phyloP scores from a whole-genome alignment of 805 yeast species.

The Kuraishia floccosa region DNA sequence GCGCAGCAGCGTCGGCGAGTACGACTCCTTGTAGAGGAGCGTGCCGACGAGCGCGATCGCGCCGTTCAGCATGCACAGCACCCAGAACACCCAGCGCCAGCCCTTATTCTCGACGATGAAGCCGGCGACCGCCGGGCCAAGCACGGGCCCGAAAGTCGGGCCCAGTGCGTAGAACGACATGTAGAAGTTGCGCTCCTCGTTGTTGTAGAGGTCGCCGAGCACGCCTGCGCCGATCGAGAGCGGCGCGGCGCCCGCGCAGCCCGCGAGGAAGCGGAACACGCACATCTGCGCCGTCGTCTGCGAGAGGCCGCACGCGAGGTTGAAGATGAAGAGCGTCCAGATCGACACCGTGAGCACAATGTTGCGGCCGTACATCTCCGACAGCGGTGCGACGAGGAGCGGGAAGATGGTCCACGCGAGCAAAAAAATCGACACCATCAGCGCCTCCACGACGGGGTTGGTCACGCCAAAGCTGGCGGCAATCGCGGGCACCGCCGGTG shows the following conservation, averaged over 20 bases:
- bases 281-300: slow-evolving; percentile 43
- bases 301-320: slow-evolving; percentile 52
- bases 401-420: slow-evolving; percentile 65
- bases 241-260: slow-evolving; percentile 59
- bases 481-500: slow-evolving; percentile 47
- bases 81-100: slow-evolving; percentile 62
- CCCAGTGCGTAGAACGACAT: slow-evolving; percentile 57
- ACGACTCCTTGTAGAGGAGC: slow-evolving; percentile 42
- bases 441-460: slow-evolving; percentile 28
- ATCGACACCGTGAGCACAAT: slow-evolving; percentile 41
- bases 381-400: slow-evolving; percentile 51
- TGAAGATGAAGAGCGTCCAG: slow-evolving; percentile 35
- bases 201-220: slow-evolving; percentile 47
- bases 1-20: slow-evolving; percentile 39
- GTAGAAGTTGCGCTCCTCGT: slow-evolving; percentile 39
- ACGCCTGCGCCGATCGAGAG: slow-evolving; percentile 62
- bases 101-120: slow-evolving; percentile 35
- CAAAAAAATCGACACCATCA: slow-evolving; percentile 55
- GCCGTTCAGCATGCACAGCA: slow-evolving; percentile 43
- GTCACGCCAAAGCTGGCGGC: slow-evolving; percentile 30
- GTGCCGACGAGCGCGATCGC: slow-evolving; percentile 30
- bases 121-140: slow-evolving; percentile 49
- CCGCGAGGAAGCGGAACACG: slow-evolving; percentile 51
- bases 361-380: slow-evolving; percentile 56
- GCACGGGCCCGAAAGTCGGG: slow-evolving; percentile 46